Evolutionary conservation across 805 yeast species (phyloP), one percentile per base, ranked within the genome.

Genomic region (Yarrowia alimentaria): DNA sequence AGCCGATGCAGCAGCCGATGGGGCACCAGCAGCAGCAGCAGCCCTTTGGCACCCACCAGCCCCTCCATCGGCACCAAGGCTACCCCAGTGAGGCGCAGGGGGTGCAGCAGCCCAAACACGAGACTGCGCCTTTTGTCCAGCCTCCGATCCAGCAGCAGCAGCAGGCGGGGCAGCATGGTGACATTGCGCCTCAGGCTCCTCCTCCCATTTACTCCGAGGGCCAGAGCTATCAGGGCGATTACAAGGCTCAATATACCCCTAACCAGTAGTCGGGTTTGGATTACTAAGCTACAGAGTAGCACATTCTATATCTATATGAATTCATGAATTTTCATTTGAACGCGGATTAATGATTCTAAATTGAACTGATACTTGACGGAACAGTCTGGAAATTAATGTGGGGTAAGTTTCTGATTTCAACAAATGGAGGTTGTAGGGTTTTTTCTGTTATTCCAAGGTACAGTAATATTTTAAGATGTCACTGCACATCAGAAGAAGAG

Each of bases 181-280:
- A 6, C 10, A 34, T 34, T 21, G 9, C 28, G 5, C 29, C 42
- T 14, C 42, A 35, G 29, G 42, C 20, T 5, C 42, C 42, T 35
- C 42, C 42, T 22, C 42, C 42, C 11, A 22, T 29, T 9, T 35
- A 35, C 29, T 13, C 28, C 5, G 42, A 24, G 11, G 29, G 29
- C 1, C 28, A 28, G 9, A 6, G 28, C 3, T 11, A 22, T 6
- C 20, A 19, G 11, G 10, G 10, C 7, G 11, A 35, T 13, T 28
- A 35, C 12, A 35, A 35, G 42, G 42, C 42, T 12, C 42, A 35
- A 14, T 35, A 35, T 11, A 21, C 37, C 25, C n/a, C 29, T 11
- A 25, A 25, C 29, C n/a, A 25, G 19, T n/a, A n/a, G n/a, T n/a
- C n/a, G n/a, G n/a, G n/a, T n/a, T n/a, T n/a, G n/a, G n/a, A n/a